Evolutionary conservation across 148 eudicot species (phyloP).

Genomic region (Rheum nobile): DNA sequence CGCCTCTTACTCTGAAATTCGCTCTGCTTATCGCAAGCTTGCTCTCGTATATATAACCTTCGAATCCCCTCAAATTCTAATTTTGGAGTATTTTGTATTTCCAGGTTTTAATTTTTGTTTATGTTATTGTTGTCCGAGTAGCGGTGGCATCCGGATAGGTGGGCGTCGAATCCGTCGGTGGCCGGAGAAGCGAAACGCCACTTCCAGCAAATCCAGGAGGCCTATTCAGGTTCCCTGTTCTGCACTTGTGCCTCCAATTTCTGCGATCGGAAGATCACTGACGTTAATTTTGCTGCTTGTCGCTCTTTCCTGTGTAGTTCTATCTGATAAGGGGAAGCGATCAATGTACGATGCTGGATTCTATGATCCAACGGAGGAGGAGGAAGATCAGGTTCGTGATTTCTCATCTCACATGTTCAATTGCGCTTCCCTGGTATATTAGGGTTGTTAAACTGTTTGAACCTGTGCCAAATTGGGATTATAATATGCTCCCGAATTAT

Average conservation of each 20-base stretch:
- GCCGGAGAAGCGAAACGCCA: slow-evolving; percentile 61
- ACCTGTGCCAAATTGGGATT: too few relatives aligned
- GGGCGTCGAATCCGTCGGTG: slow-evolving; percentile 39
- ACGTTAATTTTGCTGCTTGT: neutral
- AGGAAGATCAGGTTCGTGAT: slow-evolving; percentile 50
- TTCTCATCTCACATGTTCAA: neutral
- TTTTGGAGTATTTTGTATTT: neutral
- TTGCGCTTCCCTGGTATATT: too few relatives aligned
- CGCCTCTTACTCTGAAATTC: slow-evolving; percentile 63
- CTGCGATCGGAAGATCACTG: neutral
- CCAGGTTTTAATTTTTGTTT: neutral
- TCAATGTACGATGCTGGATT: slow-evolving; percentile 86
- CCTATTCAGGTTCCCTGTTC: slow-evolving; percentile 51
- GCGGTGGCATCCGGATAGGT: slow-evolving; percentile 95
- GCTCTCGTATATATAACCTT: slow-evolving; percentile 53
- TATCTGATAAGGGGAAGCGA: slow-evolving; percentile 69
- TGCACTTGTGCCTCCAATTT: neutral
- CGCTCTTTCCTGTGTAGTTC: slow-evolving; percentile 30
- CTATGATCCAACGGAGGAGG: slow-evolving; percentile 69
- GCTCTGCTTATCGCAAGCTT: slow-evolving; percentile 74
- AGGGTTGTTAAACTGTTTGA: too few relatives aligned
- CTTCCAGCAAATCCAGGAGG: slow-evolving; percentile 94
- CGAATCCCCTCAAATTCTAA: neutral
- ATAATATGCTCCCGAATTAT: too few relatives aligned
- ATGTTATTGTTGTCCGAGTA: slow-evolving; percentile 1